Evolutionary conservation across 768 basidiomycete genomes (phyloP).

Genomic region (Tricholoma bakamatsutake): DNA sequence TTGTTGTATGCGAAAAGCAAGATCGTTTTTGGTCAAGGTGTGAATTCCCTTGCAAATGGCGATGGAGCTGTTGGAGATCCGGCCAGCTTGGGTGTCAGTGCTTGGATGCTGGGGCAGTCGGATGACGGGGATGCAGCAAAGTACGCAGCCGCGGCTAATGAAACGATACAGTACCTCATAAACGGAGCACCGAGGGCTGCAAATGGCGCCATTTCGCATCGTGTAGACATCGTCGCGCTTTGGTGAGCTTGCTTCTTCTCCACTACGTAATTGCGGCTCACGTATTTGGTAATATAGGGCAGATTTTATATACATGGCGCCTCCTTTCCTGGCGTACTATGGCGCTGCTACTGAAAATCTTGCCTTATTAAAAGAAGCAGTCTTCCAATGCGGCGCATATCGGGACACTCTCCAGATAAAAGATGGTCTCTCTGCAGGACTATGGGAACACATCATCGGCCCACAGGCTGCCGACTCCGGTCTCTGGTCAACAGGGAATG

Average conservation of each 20-base stretch:
- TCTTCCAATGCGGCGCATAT: slow-evolving; percentile 45
- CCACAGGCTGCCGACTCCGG: slow-evolving; percentile 32
- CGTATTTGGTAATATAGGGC: slow-evolving; percentile 28
- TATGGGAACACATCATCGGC: slow-evolving; percentile 32
- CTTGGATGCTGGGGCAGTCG: slow-evolving; percentile 34
- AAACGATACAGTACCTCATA: slow-evolving; percentile 39
- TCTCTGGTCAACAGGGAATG: slow-evolving; percentile 54
- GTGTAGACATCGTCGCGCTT: slow-evolving; percentile 40
- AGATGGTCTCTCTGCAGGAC: slow-evolving; percentile 1
- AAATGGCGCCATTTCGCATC: slow-evolving; percentile 52
- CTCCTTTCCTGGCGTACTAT: slow-evolving; percentile 53
- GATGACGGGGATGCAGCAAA: slow-evolving; percentile 15
- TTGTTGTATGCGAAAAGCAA: slow-evolving; percentile 16
- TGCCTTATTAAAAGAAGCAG: slow-evolving; percentile 35
- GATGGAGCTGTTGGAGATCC: slow-evolving; percentile 53
- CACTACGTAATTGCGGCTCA: not conserved
- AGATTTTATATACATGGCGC: slow-evolving; percentile 53
- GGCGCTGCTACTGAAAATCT: slow-evolving; percentile 30
- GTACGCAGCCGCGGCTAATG: slow-evolving; percentile 31
- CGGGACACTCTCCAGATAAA: slow-evolving; percentile 35
- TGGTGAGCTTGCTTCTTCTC: slow-evolving; percentile 27
- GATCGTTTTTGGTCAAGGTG: slow-evolving; percentile 16
- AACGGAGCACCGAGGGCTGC: slow-evolving; percentile 31
- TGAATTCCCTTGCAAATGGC: slow-evolving; percentile 3
- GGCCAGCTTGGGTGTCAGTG: slow-evolving; percentile 42